Evolutionary conservation across 2,329 filamentous ascomycete genomes (phyloP), one percentile per base, ranked within the genome.

Genomic region (Sclerotinia borealis): DNA sequence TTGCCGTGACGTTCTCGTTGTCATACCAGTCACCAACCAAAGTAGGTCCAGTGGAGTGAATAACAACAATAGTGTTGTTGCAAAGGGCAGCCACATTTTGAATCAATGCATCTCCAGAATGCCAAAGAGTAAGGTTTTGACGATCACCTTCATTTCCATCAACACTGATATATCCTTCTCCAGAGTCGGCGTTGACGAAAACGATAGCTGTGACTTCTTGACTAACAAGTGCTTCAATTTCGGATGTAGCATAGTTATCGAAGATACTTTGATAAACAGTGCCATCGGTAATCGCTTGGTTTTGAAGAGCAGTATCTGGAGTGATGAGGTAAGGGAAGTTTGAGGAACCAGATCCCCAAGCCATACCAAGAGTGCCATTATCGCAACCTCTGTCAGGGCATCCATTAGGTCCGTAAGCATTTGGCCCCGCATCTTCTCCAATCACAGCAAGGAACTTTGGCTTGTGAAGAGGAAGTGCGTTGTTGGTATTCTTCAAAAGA

Each of bases 111-210:
- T 98, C 92, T 47, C 91, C 93, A 64, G 87, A 83, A 65, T 88
- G 82, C 93, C 93, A 98, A 0, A 96, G 80, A 0, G 92, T 96
- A 43, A 99, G 81, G 77, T 99, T 97, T 72, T 93, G 92, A 60
- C 95, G 88, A 75, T 98, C 93, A 64, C 95, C 95, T 64, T 82
- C 79, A 74, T 97, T 97, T 61, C 85, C 89, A 67, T 93, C 93
- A 1, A 96, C 84, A 34, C 78, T 82, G 72, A 98, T 92, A 77
- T 85, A 97, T 7, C 91, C 92, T 77, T 98, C 95, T 60, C 93
- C 93, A 4, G 89, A 85, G 73, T 93, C 83, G 17, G 92, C 87
- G 69, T 96, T 96, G 72, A 91, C 93, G 71, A 98, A 98, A 13
- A 97, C 92, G 48, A 99, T 83, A 67, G 93, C 80, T 0, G 87